phyloP scores from a whole-genome alignment of 139 green algal species.

The Edaphochlamys debaryana region DNA sequence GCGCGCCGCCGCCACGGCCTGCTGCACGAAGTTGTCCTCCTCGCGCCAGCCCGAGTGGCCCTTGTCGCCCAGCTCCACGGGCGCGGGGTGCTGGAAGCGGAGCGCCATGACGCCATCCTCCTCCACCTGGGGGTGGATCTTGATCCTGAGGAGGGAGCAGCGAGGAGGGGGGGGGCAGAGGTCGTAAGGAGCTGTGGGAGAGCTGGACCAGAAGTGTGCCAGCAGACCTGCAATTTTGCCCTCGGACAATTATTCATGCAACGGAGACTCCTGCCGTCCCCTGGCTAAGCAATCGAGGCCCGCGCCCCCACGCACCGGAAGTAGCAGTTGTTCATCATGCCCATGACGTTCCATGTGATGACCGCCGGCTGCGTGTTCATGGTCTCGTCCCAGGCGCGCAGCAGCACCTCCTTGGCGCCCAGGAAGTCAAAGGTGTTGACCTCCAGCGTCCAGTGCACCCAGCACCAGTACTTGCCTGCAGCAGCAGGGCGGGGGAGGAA shows the following conservation, averaged over 20 bases:
- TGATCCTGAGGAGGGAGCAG: too few relatives aligned
- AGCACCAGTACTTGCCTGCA: slow-evolving; percentile 92
- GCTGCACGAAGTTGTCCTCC: slow-evolving; percentile 65
- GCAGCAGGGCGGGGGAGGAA: too few relatives aligned
- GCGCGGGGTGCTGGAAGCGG: slow-evolving; percentile 87
- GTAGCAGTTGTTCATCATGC: slow-evolving; percentile 99
- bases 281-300: too few relatives aligned
- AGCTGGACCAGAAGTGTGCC: too few relatives aligned
- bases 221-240: too few relatives aligned
- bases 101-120: slow-evolving; percentile 66
- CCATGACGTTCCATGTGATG: slow-evolving; percentile 97
- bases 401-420: slow-evolving; percentile 72
- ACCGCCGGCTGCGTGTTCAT: slow-evolving; percentile 89
- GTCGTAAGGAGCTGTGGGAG: too few relatives aligned
- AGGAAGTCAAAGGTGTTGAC: slow-evolving; percentile 76
- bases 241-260: too few relatives aligned
- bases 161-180: too few relatives aligned
- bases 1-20: slow-evolving; percentile 40
- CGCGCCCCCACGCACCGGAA: slow-evolving; percentile 55
- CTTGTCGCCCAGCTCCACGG: slow-evolving; percentile 65
- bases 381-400: slow-evolving; percentile 83
- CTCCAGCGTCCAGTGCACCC: slow-evolving; percentile 81
- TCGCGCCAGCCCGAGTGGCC: slow-evolving; percentile 76
- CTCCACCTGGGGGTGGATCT: slow-evolving; percentile 61
- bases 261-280: too few relatives aligned